phyloP scores from a whole-genome alignment of 768 basidiomycete genomes.

The Amanita rubescens region DNA sequence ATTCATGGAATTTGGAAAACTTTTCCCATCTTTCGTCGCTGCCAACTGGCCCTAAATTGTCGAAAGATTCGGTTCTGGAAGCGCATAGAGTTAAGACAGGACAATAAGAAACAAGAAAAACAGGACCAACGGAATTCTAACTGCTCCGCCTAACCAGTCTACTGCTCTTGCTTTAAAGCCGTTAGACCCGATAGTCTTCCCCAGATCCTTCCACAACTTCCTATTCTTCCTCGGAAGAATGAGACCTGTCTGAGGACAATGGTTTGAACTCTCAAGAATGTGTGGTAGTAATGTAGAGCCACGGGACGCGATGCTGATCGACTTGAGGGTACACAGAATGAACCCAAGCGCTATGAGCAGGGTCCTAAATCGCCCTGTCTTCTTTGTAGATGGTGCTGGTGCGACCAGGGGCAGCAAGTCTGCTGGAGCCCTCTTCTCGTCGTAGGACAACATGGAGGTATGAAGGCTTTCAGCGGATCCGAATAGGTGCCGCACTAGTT shows the following conservation, averaged over 20 bases:
- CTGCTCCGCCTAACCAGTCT: constrained; percentile 26
- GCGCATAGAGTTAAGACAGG: neutral
- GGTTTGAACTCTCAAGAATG: neutral
- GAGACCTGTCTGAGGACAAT: constrained; percentile 15
- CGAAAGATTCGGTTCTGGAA: constrained; percentile 48
- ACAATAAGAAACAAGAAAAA: too few relatives aligned
- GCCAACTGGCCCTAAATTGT: constrained; percentile 39
- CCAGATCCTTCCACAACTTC: constrained; percentile 11
- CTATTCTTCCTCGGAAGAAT: constrained; percentile 23
- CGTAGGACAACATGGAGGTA: neutral
- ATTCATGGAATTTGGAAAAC: constrained; percentile 47
- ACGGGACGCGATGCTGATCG: neutral
- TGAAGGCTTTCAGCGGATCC: neutral
- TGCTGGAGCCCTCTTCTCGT: neutral
- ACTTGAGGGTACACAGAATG: neutral
- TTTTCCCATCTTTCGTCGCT: constrained; percentile 48
- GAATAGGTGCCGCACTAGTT: neutral
- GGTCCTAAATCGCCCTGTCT: neutral
- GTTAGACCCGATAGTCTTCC: constrained; percentile 6
- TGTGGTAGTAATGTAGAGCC: neutral
- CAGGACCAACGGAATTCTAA: constrained; percentile 8
- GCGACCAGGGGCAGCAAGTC: neutral
- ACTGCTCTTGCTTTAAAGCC: constrained; percentile 22
- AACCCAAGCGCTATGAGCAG: neutral
- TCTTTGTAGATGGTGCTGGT: neutral